Percentiles rank a stretch among this genome's conserved stretches.
Evolutionary conservation across 2,329 filamentous ascomycete species (phyloP).

Genomic region (Stachybotrys echinatus): DNA sequence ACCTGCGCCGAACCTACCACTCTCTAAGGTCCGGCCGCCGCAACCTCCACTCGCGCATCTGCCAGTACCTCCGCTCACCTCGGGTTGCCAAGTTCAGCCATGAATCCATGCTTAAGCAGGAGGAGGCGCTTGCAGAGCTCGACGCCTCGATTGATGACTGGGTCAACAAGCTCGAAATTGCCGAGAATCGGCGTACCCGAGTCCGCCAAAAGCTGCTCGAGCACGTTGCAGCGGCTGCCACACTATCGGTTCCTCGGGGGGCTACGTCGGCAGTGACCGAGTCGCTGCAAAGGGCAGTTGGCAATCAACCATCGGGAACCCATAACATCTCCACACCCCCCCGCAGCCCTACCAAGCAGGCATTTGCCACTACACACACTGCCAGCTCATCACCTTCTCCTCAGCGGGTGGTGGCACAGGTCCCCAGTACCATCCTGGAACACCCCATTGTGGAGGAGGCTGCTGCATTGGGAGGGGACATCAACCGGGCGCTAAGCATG

Average conservation of each 20-base stretch:
- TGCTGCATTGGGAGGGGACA: conserved; percentile 7
- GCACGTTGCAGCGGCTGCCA: conserved; percentile 69
- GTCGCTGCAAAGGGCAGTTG: conserved; percentile 36
- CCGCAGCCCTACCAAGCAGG: conserved; percentile 48
- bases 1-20: conserved; percentile 70
- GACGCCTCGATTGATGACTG: conserved; percentile 77
- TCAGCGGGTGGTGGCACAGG: conserved; percentile 45
- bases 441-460: conserved; percentile 41
- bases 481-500: conserved; percentile 12
- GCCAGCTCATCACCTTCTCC: conserved; percentile 40
- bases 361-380: conserved; percentile 23
- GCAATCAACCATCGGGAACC: conserved; percentile 26
- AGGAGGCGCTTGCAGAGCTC: conserved; percentile 72
- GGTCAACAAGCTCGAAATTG: conserved; percentile 73
- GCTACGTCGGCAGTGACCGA: conserved; percentile 27
- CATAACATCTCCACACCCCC: conserved; percentile 51
- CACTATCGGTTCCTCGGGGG: conserved; percentile 32
- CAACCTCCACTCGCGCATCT: conserved; percentile 71
- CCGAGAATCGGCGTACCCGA: conserved; percentile 69
- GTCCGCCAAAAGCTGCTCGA: conserved; percentile 77
- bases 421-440: conserved; percentile 52
- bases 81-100: conserved; percentile 66
- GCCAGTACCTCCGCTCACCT: conserved; percentile 68
- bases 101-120: conserved; percentile 72
- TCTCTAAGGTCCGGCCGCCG: conserved; percentile 70